Conservation (phyloP, 1,139 yeast genomes). For the Maudiozyma humilis region DNA sequence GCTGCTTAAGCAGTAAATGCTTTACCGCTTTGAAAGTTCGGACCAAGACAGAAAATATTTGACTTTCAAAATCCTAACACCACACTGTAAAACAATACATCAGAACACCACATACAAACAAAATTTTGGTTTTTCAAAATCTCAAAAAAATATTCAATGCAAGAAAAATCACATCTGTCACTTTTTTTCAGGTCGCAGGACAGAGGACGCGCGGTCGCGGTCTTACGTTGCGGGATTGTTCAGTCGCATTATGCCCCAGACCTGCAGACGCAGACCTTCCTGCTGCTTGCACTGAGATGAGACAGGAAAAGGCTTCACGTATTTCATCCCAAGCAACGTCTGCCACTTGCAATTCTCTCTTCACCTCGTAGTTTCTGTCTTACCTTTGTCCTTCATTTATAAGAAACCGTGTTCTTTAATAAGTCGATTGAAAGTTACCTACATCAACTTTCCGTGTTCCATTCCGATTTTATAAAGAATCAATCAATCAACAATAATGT, state of each 20-base stretch:
- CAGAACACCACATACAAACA: neutral
- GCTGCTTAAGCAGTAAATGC: too few relatives aligned
- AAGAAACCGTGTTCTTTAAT: conserved; percentile 7
- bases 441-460: conserved; percentile 88
- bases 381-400: conserved; percentile 1
- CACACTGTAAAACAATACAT: neutral
- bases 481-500: conserved; percentile 38
- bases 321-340: neutral
- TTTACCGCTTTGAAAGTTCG: too few relatives aligned
- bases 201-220: too few relatives aligned
- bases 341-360: neutral
- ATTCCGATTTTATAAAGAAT: conserved; percentile 52
- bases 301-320: neutral
- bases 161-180: too few relatives aligned
- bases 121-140: too few relatives aligned
- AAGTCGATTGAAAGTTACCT: conserved; percentile 82
- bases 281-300: neutral
- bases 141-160: neutral
- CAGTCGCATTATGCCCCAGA: too few relatives aligned
- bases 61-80: neutral
- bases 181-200: neutral
- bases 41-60: too few relatives aligned
- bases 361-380: neutral
- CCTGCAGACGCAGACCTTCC: neutral
- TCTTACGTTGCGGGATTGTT: too few relatives aligned